Base-by-base conservation (phyloP, 1,284 basidiomycete genomes). In the Stygiomarasmius scandens region DNA sequence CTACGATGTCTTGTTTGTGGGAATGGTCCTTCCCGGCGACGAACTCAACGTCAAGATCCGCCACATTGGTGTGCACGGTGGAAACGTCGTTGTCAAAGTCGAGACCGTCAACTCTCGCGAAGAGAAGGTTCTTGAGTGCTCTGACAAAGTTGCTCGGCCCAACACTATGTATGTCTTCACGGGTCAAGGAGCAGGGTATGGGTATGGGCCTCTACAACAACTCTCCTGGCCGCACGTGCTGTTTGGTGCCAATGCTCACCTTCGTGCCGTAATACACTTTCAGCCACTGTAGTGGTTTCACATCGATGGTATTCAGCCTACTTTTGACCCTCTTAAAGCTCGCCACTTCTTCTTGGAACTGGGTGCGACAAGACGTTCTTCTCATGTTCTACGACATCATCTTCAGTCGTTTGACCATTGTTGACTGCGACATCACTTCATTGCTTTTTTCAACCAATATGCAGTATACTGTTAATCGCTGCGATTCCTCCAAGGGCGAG, bases 301-400 rank as follows among this genome's bases (percentile, higher is more conserved):
- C 76, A 81, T 98, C 63, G 91, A 97, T 58, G 96, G 96, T 48
- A 97, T 99, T 64, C 87, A 95, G 70, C 96, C 96, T 16, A 82
- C 85, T 58, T 99, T 99, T 77, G 93, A 96, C 67, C 89, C 93
- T 2, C 81, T 96, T 71, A 99, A 99, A 76, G 96, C 96, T 19
- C 92, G 97, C 52, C 93, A 92, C 70, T 98, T 99, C 95, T 9
- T 95, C 91, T 11, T 99, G 96, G 96, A 99, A 99, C 74, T 99
- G 96, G 97, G 95, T 93, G 52, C 89, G 96, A 64, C 95, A 97
- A 76, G 95, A 96, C 63, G 93, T 95, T 25, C 81, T 98, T 43
- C 80, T 93, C 59, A 94, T 98, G 91, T 98, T 90, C 78, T 98
- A 96, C 77, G 96, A 98, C 71, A 96, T 98, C 73, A 93, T 98